Evolutionary conservation across 768 basidiomycete genomes (phyloP), one percentile per base, ranked within the genome.

Genomic region (Sporobolomyces pararoseus): DNA sequence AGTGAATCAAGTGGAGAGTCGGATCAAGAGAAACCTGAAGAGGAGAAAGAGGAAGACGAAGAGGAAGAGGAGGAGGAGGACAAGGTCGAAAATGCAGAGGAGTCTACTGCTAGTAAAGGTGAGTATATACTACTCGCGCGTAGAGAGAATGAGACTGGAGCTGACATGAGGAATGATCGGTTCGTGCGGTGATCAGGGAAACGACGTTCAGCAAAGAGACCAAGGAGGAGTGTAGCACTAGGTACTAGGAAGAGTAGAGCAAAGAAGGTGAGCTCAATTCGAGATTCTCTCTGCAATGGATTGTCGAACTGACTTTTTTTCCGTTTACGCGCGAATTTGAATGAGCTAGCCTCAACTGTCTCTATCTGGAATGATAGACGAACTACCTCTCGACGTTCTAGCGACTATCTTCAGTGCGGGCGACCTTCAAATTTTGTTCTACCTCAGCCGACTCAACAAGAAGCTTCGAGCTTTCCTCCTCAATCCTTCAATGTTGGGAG

Each of bases 181-280:
- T 25, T 17, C 7, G 17, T 27, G 17, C 12, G 25, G 50, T 12
- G n/a, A n/a, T n/a, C n/a, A n/a, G n/a, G n/a, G n/a, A n/a, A n/a
- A n/a, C n/a, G n/a, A n/a, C n/a, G n/a, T 9, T 27, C 50, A 10
- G 25, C 25, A 27, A 51, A 27, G 13, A 12, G 51, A 53, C 6
- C 21, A 34, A 54, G 53, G 35, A 37, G 34, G 21, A 57, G 34
- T n/a, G 55, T 57, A 12, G 55, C 35, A 37, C 17, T 13, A 4
- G 35, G 55, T 16, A 39, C 55, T 14, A 35, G 55, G 23, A 57
- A 57, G 55, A 57, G 34, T 25, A 37, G 35, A 57, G 55, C 55
- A n/a, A 57, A 57, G n/a, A 57, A 57, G 35, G 55, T 57, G 9
- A 34, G 32, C 17, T n/a, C n/a, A n/a, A n/a, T 34, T 13, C 34